Conservation (phyloP, 176 grass and related monocot genomes). For the Cocos nucifera region DNA sequence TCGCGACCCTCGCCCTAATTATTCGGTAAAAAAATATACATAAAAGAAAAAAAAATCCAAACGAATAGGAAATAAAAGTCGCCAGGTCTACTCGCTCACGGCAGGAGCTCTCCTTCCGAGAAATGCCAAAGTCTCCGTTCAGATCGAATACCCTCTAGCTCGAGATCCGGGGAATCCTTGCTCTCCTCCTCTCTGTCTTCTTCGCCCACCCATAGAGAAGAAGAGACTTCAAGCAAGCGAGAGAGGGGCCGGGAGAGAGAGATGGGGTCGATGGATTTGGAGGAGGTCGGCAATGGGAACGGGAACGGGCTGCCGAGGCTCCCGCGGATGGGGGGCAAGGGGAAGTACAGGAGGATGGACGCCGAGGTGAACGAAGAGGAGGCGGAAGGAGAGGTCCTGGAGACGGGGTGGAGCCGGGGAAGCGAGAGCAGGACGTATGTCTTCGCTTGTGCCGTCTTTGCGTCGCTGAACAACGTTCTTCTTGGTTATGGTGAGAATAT, state of each 20-base stretch:
- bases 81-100: no score
- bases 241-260: background rate
- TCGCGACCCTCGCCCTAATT: no score
- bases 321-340: constrained; percentile 3
- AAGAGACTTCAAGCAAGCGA: no score
- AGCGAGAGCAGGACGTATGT: constrained; percentile 45
- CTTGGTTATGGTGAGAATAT: constrained; percentile 72
- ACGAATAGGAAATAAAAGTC: no score
- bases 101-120: no score
- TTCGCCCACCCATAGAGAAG: no score
- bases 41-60: no score
- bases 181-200: no score
- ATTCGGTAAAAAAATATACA: no score
- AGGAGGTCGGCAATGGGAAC: background rate
- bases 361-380: constrained; percentile 11
- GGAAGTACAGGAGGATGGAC: constrained; percentile 42
- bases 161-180: no score
- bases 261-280: background rate
- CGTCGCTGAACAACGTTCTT: constrained; percentile 76
- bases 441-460: constrained; percentile 62
- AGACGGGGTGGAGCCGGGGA: background rate
- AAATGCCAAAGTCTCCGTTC: no score
- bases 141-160: no score
- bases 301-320: constrained; percentile 6
- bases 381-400: background rate